Evolutionary conservation across 2,329 filamentous ascomycete species (phyloP), one percentile per base, ranked within the genome.

Genomic region (Clarireedia hainanense): DNA sequence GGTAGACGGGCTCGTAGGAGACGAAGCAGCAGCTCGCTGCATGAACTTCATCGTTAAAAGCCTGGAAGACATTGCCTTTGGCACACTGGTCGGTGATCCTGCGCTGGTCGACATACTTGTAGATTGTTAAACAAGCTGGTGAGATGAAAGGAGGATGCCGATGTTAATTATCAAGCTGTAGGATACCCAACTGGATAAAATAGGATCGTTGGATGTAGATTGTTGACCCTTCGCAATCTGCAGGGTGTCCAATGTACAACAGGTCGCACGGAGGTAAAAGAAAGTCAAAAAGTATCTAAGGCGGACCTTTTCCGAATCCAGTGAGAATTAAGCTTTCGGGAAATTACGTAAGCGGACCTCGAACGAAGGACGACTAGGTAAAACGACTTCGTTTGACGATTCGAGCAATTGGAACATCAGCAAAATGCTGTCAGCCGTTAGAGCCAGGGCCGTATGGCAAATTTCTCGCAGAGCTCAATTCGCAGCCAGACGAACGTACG

Each of bases 11-110:
- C 66, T 72, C 36, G 59, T 72, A 68, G 75, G 74, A 50, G 74
- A 75, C 24, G 85, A 80, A 50, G 85, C 83, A 50, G 84, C 86
- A 60, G 88, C 88, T 66, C 91, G 83, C 76, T 95, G 91, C 91
- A 96, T 96, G 70, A 96, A 96, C 76, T 95, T 95, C 91, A 96
- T 96, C 39, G 88, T 91, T 68, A 95, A 78, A 48, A 96, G 84
- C 63, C 91, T 85, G 57, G 87, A 91, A 60, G 91, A 96, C 84
- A 95, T 91, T 47, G 78, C 79, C 71, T 86, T 87, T 34, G 80
- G 80, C 47, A 81, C 58, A 58, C 60, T 62, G 36, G 55, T 58
- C 24, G 63, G 59, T 17, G 61, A 61, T 54, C 60, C 61, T 24
- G 62, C 27, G 30, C 56, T 40, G 47, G 49, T 52, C 15, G 65